phyloP scores from a whole-genome alignment of 192 early-diverging fungal species.

The Podila clonocystis region DNA sequence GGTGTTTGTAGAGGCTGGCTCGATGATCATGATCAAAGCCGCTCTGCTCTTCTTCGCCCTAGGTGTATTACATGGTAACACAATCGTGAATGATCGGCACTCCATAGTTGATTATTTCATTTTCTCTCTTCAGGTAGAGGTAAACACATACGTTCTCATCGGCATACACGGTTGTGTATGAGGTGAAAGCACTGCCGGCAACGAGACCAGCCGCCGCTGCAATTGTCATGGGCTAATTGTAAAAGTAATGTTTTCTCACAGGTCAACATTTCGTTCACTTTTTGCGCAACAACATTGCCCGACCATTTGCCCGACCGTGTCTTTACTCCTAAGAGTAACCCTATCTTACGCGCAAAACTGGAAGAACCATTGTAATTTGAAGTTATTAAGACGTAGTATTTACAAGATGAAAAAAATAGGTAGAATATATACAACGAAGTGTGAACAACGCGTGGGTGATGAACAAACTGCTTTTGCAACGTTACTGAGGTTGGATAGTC shows the following conservation, averaged over 20 bases:
- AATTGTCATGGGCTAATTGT: conserved; percentile 36
- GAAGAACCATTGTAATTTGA: conserved; percentile 14
- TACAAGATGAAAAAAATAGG: background rate
- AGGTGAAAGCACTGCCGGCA: conserved; percentile 22
- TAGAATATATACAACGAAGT: background rate
- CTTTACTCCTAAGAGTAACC: background rate
- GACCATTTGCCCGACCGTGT: background rate
- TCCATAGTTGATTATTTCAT: background rate
- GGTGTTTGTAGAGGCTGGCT: background rate
- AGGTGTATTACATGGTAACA: background rate
- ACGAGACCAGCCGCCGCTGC: conserved; percentile 31
- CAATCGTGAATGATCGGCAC: background rate
- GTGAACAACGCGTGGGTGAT: background rate
- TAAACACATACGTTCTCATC: conserved; percentile 22
- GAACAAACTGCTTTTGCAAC: background rate
- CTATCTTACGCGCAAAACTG: conserved; percentile 4
- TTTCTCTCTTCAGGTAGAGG: background rate
- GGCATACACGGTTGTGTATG: conserved; percentile 37
- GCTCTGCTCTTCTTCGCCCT: conserved; percentile 6
- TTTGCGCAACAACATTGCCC: background rate
- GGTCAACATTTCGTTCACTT: background rate
- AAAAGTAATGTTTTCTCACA: background rate
- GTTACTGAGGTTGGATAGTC: background rate
- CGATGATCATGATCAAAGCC: conserved; percentile 6
- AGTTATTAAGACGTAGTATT: too few species aligned